Evolutionary conservation across 1,284 basidiomycete genomes (phyloP), one percentile per base, ranked within the genome.

Genomic region (Peniophora sp.): DNA sequence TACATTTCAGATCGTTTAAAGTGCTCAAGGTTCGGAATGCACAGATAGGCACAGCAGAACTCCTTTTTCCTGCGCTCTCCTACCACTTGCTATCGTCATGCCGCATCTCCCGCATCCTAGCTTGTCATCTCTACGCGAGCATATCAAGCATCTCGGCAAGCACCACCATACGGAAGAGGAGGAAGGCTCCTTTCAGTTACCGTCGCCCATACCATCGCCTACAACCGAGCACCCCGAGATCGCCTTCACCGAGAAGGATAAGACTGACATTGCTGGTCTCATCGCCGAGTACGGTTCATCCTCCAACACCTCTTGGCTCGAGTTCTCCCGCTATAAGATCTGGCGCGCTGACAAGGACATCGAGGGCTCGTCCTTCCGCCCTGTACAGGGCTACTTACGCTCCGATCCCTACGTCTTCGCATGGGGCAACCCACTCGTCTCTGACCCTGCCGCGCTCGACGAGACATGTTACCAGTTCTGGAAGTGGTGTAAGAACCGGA

Each of bases 391-490:
- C 20, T 65, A 63, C 49, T 52, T 57, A 19, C 56, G 59, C 2
- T 49, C 53, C 38, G 53, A 56, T 35, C 43, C 48, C 1, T 74
- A 64, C 53, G 59, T 73, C 36, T 77, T 75, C 52, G 73, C 71
- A 2, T 76, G 74, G 74, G 73, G 72, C 2, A 68, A 70, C 48
- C 75, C 73, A 2, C 58, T 75, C 3, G 69, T 75, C 17, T 73
- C 71, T 2, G 63, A 68, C 43, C 55, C 62, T 3, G 56, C 63
- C 2, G 70, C 69, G 1, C 61, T 74, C 25, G 55, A 52, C 54
- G 11, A 41, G 16, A 41, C 38, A 41, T 41, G 38, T 16, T 41
- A 41, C 19, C 67, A 65, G 3, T 74, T 75, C 54, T 57, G 67
- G 24, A 52, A 60, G 3, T 74, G 70, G 63, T 65, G 57, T 2